Percentiles rank a stretch among this genome's conserved stretches.
phyloP scores from a whole-genome alignment of 2,329 filamentous ascomycete species.

The Thelonectria blattea region DNA sequence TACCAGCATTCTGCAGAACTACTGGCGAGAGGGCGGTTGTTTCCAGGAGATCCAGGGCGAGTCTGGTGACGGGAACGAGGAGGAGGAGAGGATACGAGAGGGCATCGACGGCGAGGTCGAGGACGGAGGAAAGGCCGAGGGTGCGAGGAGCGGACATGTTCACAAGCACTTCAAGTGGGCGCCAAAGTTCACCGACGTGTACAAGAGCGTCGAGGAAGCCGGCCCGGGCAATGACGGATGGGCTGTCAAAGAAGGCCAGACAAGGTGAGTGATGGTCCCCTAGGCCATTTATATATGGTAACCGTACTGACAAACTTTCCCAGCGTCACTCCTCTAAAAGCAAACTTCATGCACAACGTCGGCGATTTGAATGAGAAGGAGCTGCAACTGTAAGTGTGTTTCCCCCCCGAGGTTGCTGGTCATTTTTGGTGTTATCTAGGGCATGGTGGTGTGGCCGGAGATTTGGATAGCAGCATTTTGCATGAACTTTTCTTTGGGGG shows the following conservation, averaged over 20 bases:
- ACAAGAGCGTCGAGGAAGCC: constrained; percentile 81
- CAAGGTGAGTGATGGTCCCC: constrained; percentile 65
- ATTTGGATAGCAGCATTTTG: constrained; percentile 26
- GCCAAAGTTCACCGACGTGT: constrained; percentile 85
- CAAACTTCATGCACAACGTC: constrained; percentile 85
- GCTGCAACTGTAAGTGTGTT: constrained; percentile 78
- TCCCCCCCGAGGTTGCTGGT: constrained; percentile 33
- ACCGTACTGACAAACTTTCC: constrained; percentile 5
- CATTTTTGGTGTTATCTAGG: constrained; percentile 9
- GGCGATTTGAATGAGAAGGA: constrained; percentile 70
- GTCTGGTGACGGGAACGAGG: constrained; percentile 67
- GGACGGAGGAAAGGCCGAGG: constrained; percentile 38
- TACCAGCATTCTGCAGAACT: constrained; percentile 88
- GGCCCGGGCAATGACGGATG: constrained; percentile 89
- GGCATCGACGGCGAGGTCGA: constrained; percentile 59
- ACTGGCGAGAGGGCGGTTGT: constrained; percentile 84
- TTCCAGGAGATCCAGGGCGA: constrained; percentile 80
- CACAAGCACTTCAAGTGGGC: constrained; percentile 97
- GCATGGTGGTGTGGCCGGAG: constrained; percentile 12
- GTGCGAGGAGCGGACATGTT: constrained; percentile 55
- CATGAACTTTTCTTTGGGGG: constrained; percentile 28
- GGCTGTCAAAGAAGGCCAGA: constrained; percentile 86
- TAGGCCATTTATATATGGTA: not conserved
- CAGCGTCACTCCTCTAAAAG: constrained; percentile 88
- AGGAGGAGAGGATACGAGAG: constrained; percentile 77